Base-by-base conservation (phyloP, 129 eudicot species). In the Artemisia argyi region DNA sequence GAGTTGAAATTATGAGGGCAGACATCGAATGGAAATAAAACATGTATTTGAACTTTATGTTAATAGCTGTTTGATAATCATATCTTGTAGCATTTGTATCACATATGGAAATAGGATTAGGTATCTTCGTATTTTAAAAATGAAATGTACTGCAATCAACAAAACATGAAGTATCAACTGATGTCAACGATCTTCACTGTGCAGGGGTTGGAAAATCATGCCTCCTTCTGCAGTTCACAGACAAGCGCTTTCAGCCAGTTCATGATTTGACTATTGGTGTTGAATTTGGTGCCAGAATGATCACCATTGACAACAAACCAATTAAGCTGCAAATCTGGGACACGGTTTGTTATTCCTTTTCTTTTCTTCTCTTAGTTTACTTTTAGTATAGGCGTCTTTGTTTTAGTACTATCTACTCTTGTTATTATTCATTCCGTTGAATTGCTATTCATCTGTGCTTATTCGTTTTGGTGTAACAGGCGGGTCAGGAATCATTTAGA, bases 241-340 rank as follows among this genome's bases (percentile, higher is more conserved):
- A 93, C 83, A 93, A 93, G 79, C 88, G 98, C 17, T 93, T 93
- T 83, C 96, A 92, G 74, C 98, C 96, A 4, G 96, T 92, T 69
- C 98, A 92, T 79, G 96, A 92, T 64, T 63, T 82, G 83, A 93
- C 96, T 65, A 93, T 93, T 71, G 98, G 98, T 57, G 98, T 93
- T 54, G 98, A 93, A 66, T 93, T 89, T 84, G 98, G 98, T 51
- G 96, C 98, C 68, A 75, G 96, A 77, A 93, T 93, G 98, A 87
- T 93, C 76, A 87, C 96, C 66, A 93, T 89, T 3, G 98, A 85
- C 67, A 89, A 83, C 83, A 89, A 82, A 67, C 96, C 91, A 49
- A 93, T 93, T 53, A 89, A 93, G 84, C 84, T 93, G 59, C 96
- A 93, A 72, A 93, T 93, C 17, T 80, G 84, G 84, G 84, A 80